A percentile compares a stretch with the other conserved stretches of the same genome.
These are phyloP conservation scores for Naegleria gruberi DNA, from an alignment of 208 protist species.

Conservation along the genomic window DNA sequence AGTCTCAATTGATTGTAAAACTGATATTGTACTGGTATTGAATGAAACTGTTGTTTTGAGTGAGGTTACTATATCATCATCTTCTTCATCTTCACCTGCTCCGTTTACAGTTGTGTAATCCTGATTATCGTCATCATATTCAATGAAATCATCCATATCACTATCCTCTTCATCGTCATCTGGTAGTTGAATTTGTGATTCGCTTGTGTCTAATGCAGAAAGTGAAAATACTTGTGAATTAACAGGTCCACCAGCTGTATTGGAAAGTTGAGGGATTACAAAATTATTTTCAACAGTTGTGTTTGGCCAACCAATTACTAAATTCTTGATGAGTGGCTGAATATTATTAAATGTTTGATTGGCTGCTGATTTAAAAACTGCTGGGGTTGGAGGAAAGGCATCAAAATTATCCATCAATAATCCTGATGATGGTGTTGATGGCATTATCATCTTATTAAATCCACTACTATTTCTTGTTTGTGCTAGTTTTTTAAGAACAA, in stretches of 20 bases:
- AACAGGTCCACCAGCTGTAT: neutral
- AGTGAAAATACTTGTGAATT: neutral
- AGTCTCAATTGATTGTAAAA: neutral
- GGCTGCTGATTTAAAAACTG: neutral
- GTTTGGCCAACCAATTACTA: neutral
- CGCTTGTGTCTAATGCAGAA: neutral
- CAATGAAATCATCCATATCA: neutral
- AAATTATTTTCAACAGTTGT: neutral
- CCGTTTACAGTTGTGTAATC: too few relatives aligned
- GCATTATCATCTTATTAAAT: neutral
- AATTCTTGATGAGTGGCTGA: neutral
- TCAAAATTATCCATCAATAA: neutral
- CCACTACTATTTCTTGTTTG: neutral
- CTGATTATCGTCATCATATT: neutral
- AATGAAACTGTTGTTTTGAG: neutral
- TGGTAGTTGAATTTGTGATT: neutral
- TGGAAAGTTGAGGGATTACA: neutral
- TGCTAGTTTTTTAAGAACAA: neutral
- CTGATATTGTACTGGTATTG: neutral
- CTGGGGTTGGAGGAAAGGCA: neutral
- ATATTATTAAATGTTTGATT: neutral
- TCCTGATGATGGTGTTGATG: neutral
- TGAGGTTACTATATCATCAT: neutral
- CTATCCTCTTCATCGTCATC: neutral
- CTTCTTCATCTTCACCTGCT: neutral